Conservation (phyloP, 2,329 filamentous ascomycete genomes). For the Aspergillus novofumigatus region DNA sequence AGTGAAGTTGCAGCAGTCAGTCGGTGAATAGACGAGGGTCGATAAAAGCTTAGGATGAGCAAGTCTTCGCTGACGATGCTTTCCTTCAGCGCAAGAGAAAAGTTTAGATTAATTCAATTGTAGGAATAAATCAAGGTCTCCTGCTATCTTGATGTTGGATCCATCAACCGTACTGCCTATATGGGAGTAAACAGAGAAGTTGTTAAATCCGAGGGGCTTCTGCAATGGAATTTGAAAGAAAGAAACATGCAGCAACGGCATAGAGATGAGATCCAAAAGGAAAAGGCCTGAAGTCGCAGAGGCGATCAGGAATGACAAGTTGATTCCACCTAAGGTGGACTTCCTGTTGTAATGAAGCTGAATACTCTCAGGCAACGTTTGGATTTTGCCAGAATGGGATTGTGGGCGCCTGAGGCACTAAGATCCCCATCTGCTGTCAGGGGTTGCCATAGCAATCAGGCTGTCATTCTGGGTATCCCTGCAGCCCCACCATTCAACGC, state of each 20-base stretch:
- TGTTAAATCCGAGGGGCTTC: conserved; percentile 3
- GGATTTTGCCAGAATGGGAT: conserved; percentile 23
- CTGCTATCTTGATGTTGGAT: not conserved
- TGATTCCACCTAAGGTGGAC: conserved; percentile 4
- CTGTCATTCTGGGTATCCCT: not conserved
- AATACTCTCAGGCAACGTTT: conserved; percentile 13
- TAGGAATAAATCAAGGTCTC: not conserved
- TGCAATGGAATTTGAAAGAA: conserved; percentile 20
- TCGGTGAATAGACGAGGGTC: conserved; percentile 6
- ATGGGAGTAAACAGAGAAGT: conserved; percentile 8
- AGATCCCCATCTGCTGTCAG: not conserved
- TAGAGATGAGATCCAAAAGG: not conserved
- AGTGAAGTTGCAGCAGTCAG: not conserved
- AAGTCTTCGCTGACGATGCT: not conserved
- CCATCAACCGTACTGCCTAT: not conserved
- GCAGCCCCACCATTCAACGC: no score
- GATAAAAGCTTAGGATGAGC: not conserved
- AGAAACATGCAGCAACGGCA: conserved; percentile 19
- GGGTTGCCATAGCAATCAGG: conserved; percentile 29
- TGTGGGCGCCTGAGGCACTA: conserved; percentile 15
- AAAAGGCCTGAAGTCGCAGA: not conserved
- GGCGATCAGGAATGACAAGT: not conserved
- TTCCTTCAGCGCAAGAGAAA: not conserved
- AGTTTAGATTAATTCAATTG: not conserved
- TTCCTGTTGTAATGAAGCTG: not conserved